These are phyloP conservation scores for Yarrowia porcina DNA, from an alignment of 805 yeast species.

Conservation along the genomic window DNA sequence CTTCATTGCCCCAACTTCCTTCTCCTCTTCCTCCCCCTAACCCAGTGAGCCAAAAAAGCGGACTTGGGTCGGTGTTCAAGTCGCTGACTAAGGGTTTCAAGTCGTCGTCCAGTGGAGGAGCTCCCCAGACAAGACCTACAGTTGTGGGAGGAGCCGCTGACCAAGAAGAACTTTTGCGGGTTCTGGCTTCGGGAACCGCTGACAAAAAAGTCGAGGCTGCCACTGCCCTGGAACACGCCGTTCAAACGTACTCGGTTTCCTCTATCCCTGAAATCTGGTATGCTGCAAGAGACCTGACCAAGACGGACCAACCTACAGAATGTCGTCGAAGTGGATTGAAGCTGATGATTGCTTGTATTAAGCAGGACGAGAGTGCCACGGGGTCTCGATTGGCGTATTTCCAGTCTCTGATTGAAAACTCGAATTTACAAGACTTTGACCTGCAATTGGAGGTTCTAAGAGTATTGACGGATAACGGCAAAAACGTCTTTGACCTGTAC, in stretches of 20 bases:
- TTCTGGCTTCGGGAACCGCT: constrained; percentile 32
- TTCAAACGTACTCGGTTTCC: constrained; percentile 52
- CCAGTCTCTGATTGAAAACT: constrained; percentile 52
- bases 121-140: constrained; percentile 30
- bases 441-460: constrained; percentile 48
- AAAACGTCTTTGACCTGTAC: constrained; percentile 50
- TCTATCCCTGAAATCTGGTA: constrained; percentile 77
- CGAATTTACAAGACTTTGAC: constrained; percentile 51
- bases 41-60: constrained; percentile 24
- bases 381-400: constrained; percentile 56
- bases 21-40: neutral
- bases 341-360: constrained; percentile 55
- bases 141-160: constrained; percentile 39
- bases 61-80: constrained; percentile 34
- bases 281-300: constrained; percentile 54
- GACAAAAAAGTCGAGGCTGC: constrained; percentile 48
- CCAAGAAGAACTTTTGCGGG: constrained; percentile 36
- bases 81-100: constrained; percentile 35
- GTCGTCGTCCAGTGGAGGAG: constrained; percentile 28
- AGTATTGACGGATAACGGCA: constrained; percentile 51
- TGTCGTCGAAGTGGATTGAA: constrained; percentile 50
- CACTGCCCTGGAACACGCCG: constrained; percentile 46
- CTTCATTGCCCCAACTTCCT: neutral
- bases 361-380: constrained; percentile 48
- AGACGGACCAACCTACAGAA: constrained; percentile 37